phyloP scores from a whole-genome alignment of 1,284 basidiomycete genomes.

The Pascua guehoae region DNA sequence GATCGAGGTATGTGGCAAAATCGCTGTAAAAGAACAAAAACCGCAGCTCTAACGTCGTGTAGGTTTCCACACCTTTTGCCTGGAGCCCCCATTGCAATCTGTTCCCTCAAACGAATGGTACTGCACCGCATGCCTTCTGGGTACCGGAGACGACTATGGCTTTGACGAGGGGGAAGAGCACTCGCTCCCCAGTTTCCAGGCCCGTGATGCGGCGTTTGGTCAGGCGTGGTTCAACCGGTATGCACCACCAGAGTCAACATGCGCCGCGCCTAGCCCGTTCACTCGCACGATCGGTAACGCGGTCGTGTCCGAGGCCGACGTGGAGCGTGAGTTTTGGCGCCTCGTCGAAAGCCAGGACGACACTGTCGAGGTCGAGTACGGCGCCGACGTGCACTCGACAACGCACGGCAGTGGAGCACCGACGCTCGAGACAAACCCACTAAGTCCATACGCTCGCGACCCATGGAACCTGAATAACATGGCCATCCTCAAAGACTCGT shows the following conservation, averaged over 20 bases:
- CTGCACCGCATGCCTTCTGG: constrained; percentile 87
- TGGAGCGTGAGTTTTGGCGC: constrained; percentile 96
- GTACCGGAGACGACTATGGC: constrained; percentile 95
- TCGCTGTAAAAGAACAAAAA: neutral
- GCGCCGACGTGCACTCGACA: constrained; percentile 95
- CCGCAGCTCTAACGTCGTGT: no score
- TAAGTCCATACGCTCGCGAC: constrained; percentile 80
- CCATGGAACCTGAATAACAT: constrained; percentile 99
- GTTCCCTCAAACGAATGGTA: constrained; percentile 91
- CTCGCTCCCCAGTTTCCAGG: constrained; percentile 84
- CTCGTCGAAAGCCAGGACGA: constrained; percentile 84
- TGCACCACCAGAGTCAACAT: constrained; percentile 51
- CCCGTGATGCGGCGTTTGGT: constrained; percentile 83
- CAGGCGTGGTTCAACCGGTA: constrained; percentile 81
- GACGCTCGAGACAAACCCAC: constrained; percentile 85
- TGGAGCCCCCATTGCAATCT: constrained; percentile 77
- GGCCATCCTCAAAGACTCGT: constrained; percentile 78
- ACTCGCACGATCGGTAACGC: constrained; percentile 58
- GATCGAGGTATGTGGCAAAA: constrained; percentile 68
- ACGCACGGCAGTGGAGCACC: constrained; percentile 97
- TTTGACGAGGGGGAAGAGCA: constrained; percentile 99
- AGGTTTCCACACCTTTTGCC: constrained; percentile 87
- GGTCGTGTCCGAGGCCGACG: constrained; percentile 75
- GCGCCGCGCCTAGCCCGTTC: constrained; percentile 20
- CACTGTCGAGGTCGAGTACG: constrained; percentile 97